Conservation (phyloP, 805 yeast genomes). For the Yamadazyma philogaea region DNA sequence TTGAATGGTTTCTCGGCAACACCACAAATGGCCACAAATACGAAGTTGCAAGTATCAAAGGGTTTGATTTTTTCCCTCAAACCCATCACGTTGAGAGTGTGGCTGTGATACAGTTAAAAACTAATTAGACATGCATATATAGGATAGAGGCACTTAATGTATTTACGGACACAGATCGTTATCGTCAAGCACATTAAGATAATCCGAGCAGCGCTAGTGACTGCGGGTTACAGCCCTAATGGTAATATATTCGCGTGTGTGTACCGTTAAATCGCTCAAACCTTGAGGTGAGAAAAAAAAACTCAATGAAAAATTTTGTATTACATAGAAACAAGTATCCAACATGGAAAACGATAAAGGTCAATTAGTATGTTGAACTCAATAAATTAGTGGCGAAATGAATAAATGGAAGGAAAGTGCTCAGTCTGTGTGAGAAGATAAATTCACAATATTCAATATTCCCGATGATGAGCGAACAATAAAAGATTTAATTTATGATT, state of each 20-base stretch:
- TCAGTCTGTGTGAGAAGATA: background rate
- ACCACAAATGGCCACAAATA: slow-evolving; percentile 63
- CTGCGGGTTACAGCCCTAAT: slow-evolving; percentile 14
- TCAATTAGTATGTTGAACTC: slow-evolving; percentile 79
- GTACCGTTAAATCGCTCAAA: background rate
- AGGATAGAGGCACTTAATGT: background rate
- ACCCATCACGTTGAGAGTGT: slow-evolving; percentile 91
- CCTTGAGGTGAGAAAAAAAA: slow-evolving; percentile 7
- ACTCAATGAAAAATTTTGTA: slow-evolving; percentile 7
- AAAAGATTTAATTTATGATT: background rate
- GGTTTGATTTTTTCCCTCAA: slow-evolving; percentile 96
- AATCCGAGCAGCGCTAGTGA: background rate
- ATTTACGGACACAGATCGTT: background rate
- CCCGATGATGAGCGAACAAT: background rate
- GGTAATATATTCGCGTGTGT: slow-evolving; percentile 1
- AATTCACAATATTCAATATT: too few relatives aligned
- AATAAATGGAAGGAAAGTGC: background rate
- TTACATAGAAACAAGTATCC: slow-evolving; percentile 20
- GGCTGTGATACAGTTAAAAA: slow-evolving; percentile 53
- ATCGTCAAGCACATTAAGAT: background rate
- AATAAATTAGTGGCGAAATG: background rate
- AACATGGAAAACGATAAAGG: slow-evolving; percentile 99
- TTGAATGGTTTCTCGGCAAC: slow-evolving; percentile 73
- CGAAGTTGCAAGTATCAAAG: slow-evolving; percentile 76
- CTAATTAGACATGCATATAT: background rate